These are phyloP conservation scores for Talaromyces marneffei DNA, from an alignment of 2,329 filamentous ascomycete species.

Conservation along the genomic window DNA sequence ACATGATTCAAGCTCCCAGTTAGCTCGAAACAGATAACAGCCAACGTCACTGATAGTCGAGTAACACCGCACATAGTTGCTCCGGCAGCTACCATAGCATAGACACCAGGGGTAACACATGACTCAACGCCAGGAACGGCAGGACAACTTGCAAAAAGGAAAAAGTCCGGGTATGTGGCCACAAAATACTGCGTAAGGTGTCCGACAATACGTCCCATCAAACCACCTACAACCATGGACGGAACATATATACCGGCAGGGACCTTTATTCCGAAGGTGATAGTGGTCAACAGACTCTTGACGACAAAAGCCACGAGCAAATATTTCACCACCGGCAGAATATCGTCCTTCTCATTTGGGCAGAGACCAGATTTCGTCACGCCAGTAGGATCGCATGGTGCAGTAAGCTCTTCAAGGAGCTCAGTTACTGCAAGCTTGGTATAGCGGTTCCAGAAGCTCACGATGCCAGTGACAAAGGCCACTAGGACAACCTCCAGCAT, in stretches of 20 bases:
- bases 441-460: slow-evolving; percentile 90
- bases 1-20: slow-evolving; percentile 95
- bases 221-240: slow-evolving; percentile 94
- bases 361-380: slow-evolving; percentile 71
- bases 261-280: slow-evolving; percentile 94
- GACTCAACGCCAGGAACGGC: slow-evolving; percentile 62
- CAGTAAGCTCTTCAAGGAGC: slow-evolving; percentile 81
- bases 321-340: slow-evolving; percentile 67
- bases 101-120: slow-evolving; percentile 94
- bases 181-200: slow-evolving; percentile 79
- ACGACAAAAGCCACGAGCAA: slow-evolving; percentile 76
- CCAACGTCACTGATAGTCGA: slow-evolving; percentile 82
- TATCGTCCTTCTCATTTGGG: slow-evolving; percentile 62
- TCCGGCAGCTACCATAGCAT: slow-evolving; percentile 87
- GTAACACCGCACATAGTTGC: slow-evolving; percentile 98
- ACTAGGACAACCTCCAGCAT: slow-evolving; percentile 84
- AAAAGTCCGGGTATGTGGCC: slow-evolving; percentile 63
- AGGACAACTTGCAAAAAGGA: slow-evolving; percentile 70
- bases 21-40: slow-evolving; percentile 91
- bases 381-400: slow-evolving; percentile 67
- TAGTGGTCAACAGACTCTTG: slow-evolving; percentile 79
- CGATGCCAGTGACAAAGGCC: slow-evolving; percentile 72
- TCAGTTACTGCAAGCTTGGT: slow-evolving; percentile 87
- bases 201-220: slow-evolving; percentile 82
- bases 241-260: slow-evolving; percentile 96